Conservation (phyloP, 345 rosid genomes). For the Salix caprea region DNA sequence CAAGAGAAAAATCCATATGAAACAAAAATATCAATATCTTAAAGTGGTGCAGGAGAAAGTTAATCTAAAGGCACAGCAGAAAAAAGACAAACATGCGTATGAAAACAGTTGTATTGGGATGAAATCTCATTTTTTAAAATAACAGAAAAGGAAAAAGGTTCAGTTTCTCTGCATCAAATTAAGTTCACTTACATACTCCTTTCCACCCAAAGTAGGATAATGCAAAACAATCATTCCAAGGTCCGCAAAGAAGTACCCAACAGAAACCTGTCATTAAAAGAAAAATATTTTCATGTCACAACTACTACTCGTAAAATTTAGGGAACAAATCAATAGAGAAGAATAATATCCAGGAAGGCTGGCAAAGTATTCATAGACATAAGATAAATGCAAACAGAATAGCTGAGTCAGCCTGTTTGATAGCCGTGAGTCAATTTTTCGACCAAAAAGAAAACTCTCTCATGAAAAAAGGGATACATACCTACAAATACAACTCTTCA, state of each 20-base stretch:
- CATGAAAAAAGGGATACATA: neutral
- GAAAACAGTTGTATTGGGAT: neutral
- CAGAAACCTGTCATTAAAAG: conserved; percentile 26
- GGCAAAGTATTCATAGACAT: neutral
- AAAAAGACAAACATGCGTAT: conserved; percentile 1
- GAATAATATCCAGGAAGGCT: neutral
- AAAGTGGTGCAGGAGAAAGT: neutral
- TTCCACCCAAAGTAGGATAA: conserved; percentile 29
- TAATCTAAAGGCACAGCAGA: neutral
- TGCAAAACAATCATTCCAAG: conserved; percentile 32
- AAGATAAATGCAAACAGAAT: neutral
- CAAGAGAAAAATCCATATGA: neutral
- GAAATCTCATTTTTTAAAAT: neutral
- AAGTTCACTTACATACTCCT: conserved; percentile 29
- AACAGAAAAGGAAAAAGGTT: neutral
- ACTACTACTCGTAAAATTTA: neutral
- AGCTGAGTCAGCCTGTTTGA: neutral
- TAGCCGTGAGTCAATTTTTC: neutral
- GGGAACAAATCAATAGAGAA: neutral
- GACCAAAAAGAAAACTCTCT: neutral
- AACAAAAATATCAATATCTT: neutral
- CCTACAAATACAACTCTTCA: neutral
- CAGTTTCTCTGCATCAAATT: neutral
- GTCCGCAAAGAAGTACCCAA: conserved; percentile 32
- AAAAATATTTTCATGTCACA: neutral